A percentile compares a stretch with the other conserved stretches of the same genome.
phyloP scores from a whole-genome alignment of 2,329 filamentous ascomycete genomes.

The Fusarium duplospermum region DNA sequence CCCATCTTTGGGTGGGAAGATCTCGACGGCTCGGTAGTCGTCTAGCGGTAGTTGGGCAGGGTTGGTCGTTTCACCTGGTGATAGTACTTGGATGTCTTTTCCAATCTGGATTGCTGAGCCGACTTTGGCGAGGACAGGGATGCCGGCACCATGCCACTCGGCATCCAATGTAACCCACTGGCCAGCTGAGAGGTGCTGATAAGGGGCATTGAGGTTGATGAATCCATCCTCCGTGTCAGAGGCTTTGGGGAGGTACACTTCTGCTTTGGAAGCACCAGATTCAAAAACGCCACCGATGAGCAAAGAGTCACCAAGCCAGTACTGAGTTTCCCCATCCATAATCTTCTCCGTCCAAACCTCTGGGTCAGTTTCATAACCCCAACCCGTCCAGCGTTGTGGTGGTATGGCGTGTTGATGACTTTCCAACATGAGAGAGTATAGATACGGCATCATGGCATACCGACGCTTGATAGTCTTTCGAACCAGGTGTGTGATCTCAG shows the following conservation, averaged over 20 bases:
- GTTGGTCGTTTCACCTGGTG: constrained; percentile 51
- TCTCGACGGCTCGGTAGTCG: constrained; percentile 56
- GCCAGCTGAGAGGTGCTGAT: constrained; percentile 64
- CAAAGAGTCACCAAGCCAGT: constrained; percentile 76
- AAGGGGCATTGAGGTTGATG: constrained; percentile 71
- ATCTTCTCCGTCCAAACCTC: constrained; percentile 73
- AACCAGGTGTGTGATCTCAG: constrained; percentile 71
- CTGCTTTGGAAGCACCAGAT: constrained; percentile 63
- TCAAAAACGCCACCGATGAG: constrained; percentile 77
- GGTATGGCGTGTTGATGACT: constrained; percentile 71
- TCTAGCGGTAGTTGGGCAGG: constrained; percentile 54
- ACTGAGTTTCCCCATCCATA: constrained; percentile 75
- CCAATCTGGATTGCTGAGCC: constrained; percentile 55
- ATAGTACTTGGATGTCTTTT: constrained; percentile 51
- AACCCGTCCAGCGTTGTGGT: constrained; percentile 78
- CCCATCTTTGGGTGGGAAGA: constrained; percentile 51
- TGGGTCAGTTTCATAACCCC: constrained; percentile 75
- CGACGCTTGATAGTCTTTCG: constrained; percentile 75
- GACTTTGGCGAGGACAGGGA: constrained; percentile 54
- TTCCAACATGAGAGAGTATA: constrained; percentile 73
- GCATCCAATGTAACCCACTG: constrained; percentile 55
- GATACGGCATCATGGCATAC: constrained; percentile 78
- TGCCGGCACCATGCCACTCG: constrained; percentile 56
- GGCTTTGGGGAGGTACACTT: constrained; percentile 71
- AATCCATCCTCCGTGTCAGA: constrained; percentile 68